phyloP scores from a whole-genome alignment of 1,284 basidiomycete genomes.

The Trametes pubescens region DNA sequence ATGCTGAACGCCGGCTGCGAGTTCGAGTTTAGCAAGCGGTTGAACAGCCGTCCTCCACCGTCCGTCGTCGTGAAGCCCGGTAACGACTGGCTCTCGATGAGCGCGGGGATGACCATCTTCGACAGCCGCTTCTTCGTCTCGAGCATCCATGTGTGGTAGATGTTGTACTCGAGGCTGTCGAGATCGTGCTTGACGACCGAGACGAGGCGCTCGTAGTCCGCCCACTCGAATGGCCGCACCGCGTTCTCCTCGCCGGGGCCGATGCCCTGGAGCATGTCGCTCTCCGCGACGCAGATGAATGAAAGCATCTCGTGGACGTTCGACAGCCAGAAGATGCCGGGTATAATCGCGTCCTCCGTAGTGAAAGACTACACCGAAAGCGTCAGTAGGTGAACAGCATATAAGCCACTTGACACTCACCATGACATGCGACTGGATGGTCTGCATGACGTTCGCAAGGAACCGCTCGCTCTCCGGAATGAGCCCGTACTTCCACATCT shows the following conservation, averaged over 20 bases:
- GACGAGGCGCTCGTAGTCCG: constrained; percentile 95
- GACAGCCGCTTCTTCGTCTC: constrained; percentile 97
- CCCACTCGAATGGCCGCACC: constrained; percentile 95
- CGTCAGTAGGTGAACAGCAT: constrained; percentile 14
- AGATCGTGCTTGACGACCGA: constrained; percentile 99
- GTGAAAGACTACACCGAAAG: constrained; percentile 72
- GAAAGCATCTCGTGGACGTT: constrained; percentile 99
- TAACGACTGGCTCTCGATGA: constrained; percentile 97
- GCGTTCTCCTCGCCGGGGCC: constrained; percentile 95
- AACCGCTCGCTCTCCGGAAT: constrained; percentile 98
- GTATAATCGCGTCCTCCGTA: constrained; percentile 94
- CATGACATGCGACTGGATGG: constrained; percentile 98
- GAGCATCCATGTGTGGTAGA: constrained; percentile 99
- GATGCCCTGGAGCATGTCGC: constrained; percentile 97
- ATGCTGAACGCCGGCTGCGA: constrained; percentile 93
- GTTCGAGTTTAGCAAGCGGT: constrained; percentile 88
- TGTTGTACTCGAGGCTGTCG: constrained; percentile 99
- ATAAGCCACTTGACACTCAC: constrained; percentile 55
- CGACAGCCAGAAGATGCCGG: constrained; percentile 98
- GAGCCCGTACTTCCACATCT: constrained; percentile 99
- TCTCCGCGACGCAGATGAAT: constrained; percentile 98
- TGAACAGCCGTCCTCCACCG: constrained; percentile 92
- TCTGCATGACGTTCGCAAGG: constrained; percentile 99
- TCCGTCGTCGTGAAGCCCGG: constrained; percentile 98
- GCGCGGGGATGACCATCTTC: constrained; percentile 98